A percentile compares a stretch with the other conserved stretches of the same genome.
Conservation (phyloP, 2,329 filamentous ascomycete species). For the Parafenestella ontariensis region DNA sequence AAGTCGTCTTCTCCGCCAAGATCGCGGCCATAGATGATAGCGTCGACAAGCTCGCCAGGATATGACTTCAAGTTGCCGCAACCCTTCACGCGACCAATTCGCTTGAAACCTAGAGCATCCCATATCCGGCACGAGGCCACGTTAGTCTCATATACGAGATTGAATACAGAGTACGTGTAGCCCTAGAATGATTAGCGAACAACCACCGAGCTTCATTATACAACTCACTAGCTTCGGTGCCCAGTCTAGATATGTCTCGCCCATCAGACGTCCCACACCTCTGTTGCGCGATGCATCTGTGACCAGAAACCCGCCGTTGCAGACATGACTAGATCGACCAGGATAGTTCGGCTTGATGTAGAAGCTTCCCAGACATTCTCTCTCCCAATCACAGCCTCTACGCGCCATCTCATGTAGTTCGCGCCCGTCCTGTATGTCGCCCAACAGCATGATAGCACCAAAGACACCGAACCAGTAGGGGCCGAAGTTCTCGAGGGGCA, state of each 20-base stretch:
- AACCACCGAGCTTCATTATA: neutral
- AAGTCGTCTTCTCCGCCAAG: constrained; percentile 74
- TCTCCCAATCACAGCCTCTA: constrained; percentile 71
- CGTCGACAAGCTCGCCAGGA: constrained; percentile 56
- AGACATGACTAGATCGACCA: constrained; percentile 87
- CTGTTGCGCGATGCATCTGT: constrained; percentile 56
- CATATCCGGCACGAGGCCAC: constrained; percentile 88
- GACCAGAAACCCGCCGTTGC: constrained; percentile 66
- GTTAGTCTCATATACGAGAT: constrained; percentile 93
- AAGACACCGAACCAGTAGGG: constrained; percentile 93
- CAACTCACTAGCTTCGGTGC: constrained; percentile 57
- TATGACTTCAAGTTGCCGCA: constrained; percentile 59
- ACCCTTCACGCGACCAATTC: constrained; percentile 77
- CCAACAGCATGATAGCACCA: constrained; percentile 84
- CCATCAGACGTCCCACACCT: constrained; percentile 60
- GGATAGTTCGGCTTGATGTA: constrained; percentile 96
- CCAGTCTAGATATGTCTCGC: constrained; percentile 61
- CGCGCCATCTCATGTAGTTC: constrained; percentile 57
- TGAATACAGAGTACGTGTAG: constrained; percentile 93
- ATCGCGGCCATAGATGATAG: constrained; percentile 68
- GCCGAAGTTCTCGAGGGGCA: constrained; percentile 77
- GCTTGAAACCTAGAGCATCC: constrained; percentile 91
- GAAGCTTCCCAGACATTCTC: constrained; percentile 85
- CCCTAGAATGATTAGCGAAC: constrained; percentile 56
- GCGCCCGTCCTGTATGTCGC: constrained; percentile 67